phyloP scores from a whole-genome alignment of 2,329 filamentous ascomycete genomes.

The Xylaria sp. region DNA sequence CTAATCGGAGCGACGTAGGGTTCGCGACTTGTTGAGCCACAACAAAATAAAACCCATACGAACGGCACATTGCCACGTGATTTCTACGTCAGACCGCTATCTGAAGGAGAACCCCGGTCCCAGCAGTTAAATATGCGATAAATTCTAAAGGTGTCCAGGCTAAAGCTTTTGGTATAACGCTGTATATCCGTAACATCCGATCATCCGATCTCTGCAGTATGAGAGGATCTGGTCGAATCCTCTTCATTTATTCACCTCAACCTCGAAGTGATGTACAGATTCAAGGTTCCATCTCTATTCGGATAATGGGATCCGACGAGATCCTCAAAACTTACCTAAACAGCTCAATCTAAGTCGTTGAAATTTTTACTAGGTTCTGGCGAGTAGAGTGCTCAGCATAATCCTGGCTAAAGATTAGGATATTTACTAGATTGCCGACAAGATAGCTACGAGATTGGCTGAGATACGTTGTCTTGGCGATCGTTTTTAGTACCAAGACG shows the following conservation, averaged over 20 bases:
- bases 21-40: background rate
- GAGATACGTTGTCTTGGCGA: background rate
- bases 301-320: background rate
- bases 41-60: background rate
- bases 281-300: background rate
- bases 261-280: background rate
- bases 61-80: slow-evolving; percentile 13
- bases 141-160: no score
- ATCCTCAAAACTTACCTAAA: background rate
- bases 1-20: background rate
- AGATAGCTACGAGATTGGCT: background rate
- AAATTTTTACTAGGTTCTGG: background rate
- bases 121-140: no score
- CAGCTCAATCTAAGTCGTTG: background rate
- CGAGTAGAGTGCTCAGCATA: background rate
- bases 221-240: background rate
- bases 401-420: no score
- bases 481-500: background rate
- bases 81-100: background rate
- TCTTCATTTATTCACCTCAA: background rate
- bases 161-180: no score
- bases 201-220: slow-evolving; percentile 9
- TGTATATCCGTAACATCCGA: no score
- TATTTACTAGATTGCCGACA: no score
- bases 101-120: no score